Evolutionary conservation across 768 basidiomycete species (phyloP).

Genomic region (Boletus rubescentipes): DNA sequence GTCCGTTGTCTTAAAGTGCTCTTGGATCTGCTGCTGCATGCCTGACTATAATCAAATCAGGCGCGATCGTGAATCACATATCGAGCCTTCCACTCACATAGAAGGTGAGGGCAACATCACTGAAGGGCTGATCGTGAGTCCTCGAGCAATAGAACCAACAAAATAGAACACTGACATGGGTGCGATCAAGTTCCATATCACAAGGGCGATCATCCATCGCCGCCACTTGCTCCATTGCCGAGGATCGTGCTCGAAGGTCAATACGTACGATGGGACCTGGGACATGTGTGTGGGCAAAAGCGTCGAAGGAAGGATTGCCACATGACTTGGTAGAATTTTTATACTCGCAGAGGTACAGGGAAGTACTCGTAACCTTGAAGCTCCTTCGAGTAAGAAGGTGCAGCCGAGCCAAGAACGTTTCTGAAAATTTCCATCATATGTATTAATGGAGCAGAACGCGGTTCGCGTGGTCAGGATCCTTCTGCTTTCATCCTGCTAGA

Average conservation of each 20-base stretch:
- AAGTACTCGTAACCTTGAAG: background rate
- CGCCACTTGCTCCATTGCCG: conserved; percentile 21
- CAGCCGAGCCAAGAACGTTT: background rate
- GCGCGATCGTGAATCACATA: background rate
- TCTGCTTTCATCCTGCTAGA: background rate
- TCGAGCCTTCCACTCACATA: conserved; percentile 18
- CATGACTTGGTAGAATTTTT: conserved; percentile 2
- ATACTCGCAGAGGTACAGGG: conserved; percentile 1
- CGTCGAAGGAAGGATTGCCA: background rate
- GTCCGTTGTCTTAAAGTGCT: conserved; percentile 17
- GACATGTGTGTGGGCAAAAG: conserved; percentile 17
- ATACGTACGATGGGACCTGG: conserved; percentile 13
- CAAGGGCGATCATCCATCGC: conserved; percentile 23
- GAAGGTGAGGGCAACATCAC: conserved; percentile 25
- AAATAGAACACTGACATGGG: conserved; percentile 21
- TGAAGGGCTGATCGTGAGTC: conserved; percentile 9
- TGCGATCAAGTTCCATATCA: conserved; percentile 28
- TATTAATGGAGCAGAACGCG: background rate
- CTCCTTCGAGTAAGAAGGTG: background rate
- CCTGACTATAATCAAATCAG: conserved; percentile 20
- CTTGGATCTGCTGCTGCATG: conserved; percentile 27
- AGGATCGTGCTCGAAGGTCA: conserved; percentile 24
- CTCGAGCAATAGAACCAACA: background rate
- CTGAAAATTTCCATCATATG: background rate
- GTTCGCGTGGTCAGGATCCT: conserved; percentile 1